Conservation (phyloP, 1,139 yeast species). For the Arxiozyma telluris region DNA sequence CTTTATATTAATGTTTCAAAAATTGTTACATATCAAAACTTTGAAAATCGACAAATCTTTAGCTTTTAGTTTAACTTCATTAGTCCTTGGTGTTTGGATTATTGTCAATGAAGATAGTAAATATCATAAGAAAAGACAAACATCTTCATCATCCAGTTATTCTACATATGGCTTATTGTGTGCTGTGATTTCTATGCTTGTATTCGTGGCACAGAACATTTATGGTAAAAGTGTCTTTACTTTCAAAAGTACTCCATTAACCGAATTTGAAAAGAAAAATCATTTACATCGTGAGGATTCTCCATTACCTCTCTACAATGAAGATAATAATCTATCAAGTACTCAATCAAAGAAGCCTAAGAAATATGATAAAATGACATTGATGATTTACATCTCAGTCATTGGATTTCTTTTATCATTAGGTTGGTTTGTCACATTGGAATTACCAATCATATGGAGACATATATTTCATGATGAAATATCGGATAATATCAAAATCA, state of each 20-base stretch:
- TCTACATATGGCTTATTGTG: constrained; percentile 61
- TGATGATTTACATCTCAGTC: constrained; percentile 73
- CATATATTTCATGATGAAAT: constrained; percentile 8
- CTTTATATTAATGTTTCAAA: constrained; percentile 70
- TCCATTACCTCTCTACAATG: constrained; percentile 13
- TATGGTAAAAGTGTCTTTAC: constrained; percentile 84
- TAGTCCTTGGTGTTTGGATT: constrained; percentile 32
- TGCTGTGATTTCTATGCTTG: constrained; percentile 74
- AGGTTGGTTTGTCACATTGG: constrained; percentile 70
- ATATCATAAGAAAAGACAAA: constrained; percentile 1
- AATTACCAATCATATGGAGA: constrained; percentile 36
- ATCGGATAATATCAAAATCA: constrained; percentile 16
- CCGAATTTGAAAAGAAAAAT: constrained; percentile 1
- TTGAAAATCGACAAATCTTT: constrained; percentile 59
- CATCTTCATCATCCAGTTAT: constrained; percentile 21
- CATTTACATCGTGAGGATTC: constrained; percentile 12
- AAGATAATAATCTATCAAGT: constrained; percentile 1
- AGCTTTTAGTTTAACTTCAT: constrained; percentile 53
- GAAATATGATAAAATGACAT: constrained; percentile 70
- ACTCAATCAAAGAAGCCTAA: constrained; percentile 9
- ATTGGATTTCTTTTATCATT: constrained; percentile 72
- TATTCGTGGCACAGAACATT: constrained; percentile 86
- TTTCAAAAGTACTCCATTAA: constrained; percentile 27
- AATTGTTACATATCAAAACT: constrained; percentile 47
- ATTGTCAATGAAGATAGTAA: constrained; percentile 27